These are phyloP conservation scores for Podila clonocystis DNA, from an alignment of 192 early-diverging fungal genomes.

Conservation along the genomic window DNA sequence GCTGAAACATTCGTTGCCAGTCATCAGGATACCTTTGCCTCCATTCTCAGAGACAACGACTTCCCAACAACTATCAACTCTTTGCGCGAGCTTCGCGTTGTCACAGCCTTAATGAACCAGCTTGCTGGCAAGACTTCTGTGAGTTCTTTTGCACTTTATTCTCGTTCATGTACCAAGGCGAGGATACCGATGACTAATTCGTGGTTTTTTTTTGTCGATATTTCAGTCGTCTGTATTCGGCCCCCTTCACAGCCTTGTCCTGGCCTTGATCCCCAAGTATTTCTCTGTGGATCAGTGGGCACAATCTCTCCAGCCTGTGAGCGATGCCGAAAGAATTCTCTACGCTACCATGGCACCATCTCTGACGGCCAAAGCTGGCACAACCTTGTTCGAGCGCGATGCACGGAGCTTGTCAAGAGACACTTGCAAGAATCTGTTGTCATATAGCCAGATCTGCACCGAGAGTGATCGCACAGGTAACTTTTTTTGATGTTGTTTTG, in stretches of 20 bases:
- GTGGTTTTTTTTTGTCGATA: background rate
- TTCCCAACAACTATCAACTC: slow-evolving; percentile 51
- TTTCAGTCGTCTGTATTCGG: slow-evolving; percentile 48
- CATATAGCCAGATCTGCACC: slow-evolving; percentile 60
- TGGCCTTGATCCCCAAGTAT: slow-evolving; percentile 57
- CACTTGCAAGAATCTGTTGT: slow-evolving; percentile 64
- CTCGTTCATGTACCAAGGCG: background rate
- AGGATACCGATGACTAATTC: background rate
- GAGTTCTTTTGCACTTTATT: background rate
- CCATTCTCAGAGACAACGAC: slow-evolving; percentile 64
- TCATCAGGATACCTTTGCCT: slow-evolving; percentile 60
- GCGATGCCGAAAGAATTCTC: slow-evolving; percentile 41
- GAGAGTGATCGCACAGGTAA: slow-evolving; percentile 37
- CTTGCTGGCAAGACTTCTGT: slow-evolving; percentile 46
- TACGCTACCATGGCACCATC: slow-evolving; percentile 14
- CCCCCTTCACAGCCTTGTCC: slow-evolving; percentile 54
- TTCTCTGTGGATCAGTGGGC: slow-evolving; percentile 52
- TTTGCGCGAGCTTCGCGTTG: slow-evolving; percentile 60
- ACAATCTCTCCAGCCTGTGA: slow-evolving; percentile 42
- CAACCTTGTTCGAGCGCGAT: slow-evolving; percentile 47
- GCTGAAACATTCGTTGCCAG: slow-evolving; percentile 48
- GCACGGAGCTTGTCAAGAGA: slow-evolving; percentile 53
- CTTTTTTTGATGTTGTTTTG: slow-evolving; percentile 2
- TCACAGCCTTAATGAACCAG: slow-evolving; percentile 58
- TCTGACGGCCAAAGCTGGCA: slow-evolving; percentile 23